Percentiles rank a stretch among this genome's conserved stretches.
phyloP scores from a whole-genome alignment of 2,329 filamentous ascomycete genomes.

The Xylaria sp. region DNA sequence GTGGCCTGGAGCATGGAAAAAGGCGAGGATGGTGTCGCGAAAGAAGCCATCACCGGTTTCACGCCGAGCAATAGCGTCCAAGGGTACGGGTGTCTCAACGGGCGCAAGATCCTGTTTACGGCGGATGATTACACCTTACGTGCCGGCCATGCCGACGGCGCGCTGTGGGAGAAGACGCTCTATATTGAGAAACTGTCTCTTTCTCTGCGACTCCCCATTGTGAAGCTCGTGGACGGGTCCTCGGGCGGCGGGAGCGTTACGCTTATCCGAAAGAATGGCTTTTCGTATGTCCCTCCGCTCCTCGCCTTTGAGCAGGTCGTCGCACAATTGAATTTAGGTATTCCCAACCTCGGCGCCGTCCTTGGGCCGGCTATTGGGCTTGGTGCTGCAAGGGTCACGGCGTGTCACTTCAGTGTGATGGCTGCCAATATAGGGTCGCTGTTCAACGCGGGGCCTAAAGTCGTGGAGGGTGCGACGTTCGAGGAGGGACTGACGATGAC shows the following conservation, averaged over 20 bases:
- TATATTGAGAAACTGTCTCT: constrained; percentile 37
- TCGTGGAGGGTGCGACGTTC: constrained; percentile 34
- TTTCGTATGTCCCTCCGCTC: constrained; percentile 35
- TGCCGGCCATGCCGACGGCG: constrained; percentile 36
- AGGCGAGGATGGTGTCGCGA: constrained; percentile 17
- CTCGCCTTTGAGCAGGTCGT: constrained; percentile 35
- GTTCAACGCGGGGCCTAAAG: constrained; percentile 36
- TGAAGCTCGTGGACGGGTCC: constrained; percentile 38
- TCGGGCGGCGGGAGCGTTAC: constrained; percentile 37
- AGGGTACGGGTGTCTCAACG: constrained; percentile 30
- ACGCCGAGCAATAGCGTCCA: constrained; percentile 38
- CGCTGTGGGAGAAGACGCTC: constrained; percentile 33
- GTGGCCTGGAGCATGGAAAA: constrained; percentile 29
- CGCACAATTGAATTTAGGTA: constrained; percentile 34
- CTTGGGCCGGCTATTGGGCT: constrained; percentile 37
- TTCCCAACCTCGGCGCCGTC: constrained; percentile 37
- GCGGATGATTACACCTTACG: constrained; percentile 36
- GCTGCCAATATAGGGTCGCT: constrained; percentile 31
- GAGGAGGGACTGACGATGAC: constrained; percentile 35
- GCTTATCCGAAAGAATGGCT: constrained; percentile 29
- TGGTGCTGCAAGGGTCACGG: constrained; percentile 36
- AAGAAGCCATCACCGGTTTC: constrained; percentile 26
- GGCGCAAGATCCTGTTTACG: constrained; percentile 35
- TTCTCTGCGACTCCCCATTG: constrained; percentile 34
- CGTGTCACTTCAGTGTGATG: constrained; percentile 37